phyloP scores from a whole-genome alignment of 2,329 filamentous ascomycete genomes.

The Neurospora crassa region DNA sequence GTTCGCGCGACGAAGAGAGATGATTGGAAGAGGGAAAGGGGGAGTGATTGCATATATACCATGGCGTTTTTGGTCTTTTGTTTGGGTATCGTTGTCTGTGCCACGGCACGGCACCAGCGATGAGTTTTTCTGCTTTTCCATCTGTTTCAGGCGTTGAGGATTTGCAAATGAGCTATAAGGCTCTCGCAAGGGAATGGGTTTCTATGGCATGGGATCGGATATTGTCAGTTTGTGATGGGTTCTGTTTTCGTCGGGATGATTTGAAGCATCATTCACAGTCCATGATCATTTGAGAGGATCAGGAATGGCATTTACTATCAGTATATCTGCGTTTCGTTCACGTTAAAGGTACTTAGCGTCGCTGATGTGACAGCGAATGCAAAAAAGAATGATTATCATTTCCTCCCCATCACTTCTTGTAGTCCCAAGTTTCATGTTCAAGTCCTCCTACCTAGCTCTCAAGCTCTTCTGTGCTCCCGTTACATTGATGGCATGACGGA shows the following conservation, averaged over 20 bases:
- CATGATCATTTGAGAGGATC: background rate
- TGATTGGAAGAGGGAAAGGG: background rate
- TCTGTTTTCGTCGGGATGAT: background rate
- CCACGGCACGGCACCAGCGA: background rate
- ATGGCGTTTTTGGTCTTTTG: background rate
- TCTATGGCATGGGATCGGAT: background rate
- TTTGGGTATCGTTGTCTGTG: background rate
- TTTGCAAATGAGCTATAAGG: background rate
- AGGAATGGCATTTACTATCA: background rate
- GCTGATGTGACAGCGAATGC: background rate
- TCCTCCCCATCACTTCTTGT: background rate
- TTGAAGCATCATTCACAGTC: background rate
- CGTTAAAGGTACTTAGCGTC: background rate
- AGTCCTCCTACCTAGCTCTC: no score
- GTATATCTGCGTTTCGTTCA: background rate
- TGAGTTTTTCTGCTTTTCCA: background rate
- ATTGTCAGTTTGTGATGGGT: background rate
- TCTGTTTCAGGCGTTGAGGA: background rate
- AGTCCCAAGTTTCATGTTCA: background rate
- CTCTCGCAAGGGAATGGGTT: background rate
- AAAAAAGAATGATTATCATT: background rate
- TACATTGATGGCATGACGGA: no score
- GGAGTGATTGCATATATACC: background rate
- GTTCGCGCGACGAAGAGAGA: background rate
- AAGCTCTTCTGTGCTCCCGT: no score